Evolutionary conservation across 2,329 filamentous ascomycete species (phyloP).

Genomic region (Trichoderma brevicompactum): DNA sequence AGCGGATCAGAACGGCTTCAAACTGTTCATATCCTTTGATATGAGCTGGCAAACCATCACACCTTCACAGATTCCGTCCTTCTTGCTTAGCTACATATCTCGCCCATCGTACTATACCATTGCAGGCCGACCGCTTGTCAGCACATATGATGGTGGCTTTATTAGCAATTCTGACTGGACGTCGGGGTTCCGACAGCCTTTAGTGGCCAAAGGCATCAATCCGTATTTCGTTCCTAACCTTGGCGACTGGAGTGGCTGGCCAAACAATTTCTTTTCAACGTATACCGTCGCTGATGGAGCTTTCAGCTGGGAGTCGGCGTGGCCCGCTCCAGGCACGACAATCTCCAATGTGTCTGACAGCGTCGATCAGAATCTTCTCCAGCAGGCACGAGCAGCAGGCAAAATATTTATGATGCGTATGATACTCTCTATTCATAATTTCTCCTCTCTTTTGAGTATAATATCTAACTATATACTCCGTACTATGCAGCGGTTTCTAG

Average conservation of each 20-base stretch:
- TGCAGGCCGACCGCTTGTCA: conserved; percentile 6
- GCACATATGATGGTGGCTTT: conserved; percentile 17
- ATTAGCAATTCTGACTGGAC: conserved; percentile 15
- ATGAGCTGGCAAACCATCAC: conserved; percentile 19
- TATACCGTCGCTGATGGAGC: conserved; percentile 2
- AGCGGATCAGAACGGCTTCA: conserved; percentile 17
- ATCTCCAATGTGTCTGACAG: conserved; percentile 10
- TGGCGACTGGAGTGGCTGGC: conserved; percentile 21
- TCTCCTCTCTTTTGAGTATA: neutral
- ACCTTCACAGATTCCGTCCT: conserved; percentile 11
- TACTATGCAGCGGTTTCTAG: conserved; percentile 11
- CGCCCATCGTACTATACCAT: conserved; percentile 13
- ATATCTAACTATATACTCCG: neutral
- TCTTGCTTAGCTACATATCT: conserved; percentile 14
- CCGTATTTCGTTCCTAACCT: conserved; percentile 18
- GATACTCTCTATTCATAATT: neutral
- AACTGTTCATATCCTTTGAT: conserved; percentile 20
- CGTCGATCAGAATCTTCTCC: conserved; percentile 14
- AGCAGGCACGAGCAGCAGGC: conserved; percentile 4
- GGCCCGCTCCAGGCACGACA: conserved; percentile 8
- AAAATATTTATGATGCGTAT: conserved; percentile 23
- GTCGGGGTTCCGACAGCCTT: conserved; percentile 11
- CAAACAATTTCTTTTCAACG: conserved; percentile 16
- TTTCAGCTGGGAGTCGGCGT: conserved; percentile 23
- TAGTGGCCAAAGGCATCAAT: neutral